Evolutionary conservation across 2,329 filamentous ascomycete genomes (phyloP).

Genomic region (Penicillium sumatraense): DNA sequence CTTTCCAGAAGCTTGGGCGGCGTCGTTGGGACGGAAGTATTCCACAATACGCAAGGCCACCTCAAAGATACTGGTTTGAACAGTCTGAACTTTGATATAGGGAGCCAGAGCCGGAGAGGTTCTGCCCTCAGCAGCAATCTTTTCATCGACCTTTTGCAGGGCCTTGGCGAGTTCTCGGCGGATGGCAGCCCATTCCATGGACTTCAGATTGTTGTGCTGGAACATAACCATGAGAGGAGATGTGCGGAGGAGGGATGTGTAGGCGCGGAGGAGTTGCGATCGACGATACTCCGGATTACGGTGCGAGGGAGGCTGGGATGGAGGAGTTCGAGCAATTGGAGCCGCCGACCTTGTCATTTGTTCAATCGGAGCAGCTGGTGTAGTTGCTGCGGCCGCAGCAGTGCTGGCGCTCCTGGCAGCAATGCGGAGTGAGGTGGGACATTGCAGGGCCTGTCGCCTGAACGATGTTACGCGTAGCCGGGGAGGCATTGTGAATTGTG

Average conservation of each 20-base stretch:
- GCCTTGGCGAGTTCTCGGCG: slow-evolving; percentile 69
- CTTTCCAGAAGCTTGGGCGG: slow-evolving; percentile 23
- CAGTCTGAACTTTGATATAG: slow-evolving; percentile 75
- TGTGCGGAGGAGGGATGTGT: slow-evolving; percentile 84
- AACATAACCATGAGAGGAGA: slow-evolving; percentile 86
- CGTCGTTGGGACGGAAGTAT: slow-evolving; percentile 67
- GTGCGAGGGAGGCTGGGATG: slow-evolving; percentile 83
- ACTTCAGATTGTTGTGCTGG: slow-evolving; percentile 76
- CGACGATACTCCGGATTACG: slow-evolving; percentile 86
- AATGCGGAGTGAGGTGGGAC: slow-evolving; percentile 44
- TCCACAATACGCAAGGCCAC: slow-evolving; percentile 84
- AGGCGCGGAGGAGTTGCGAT: slow-evolving; percentile 83
- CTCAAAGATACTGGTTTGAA: slow-evolving; percentile 88
- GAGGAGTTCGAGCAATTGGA: slow-evolving; percentile 57
- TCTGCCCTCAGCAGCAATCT: slow-evolving; percentile 63
- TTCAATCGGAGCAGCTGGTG: slow-evolving; percentile 57
- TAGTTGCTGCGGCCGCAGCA: slow-evolving; percentile 55
- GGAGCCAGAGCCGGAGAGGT: slow-evolving; percentile 55
- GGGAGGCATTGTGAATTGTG: slow-evolving; percentile 57
- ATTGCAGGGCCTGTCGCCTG: slow-evolving; percentile 41
- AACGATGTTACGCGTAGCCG: slow-evolving; percentile 52
- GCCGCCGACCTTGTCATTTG: slow-evolving; percentile 51
- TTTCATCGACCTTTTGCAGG: slow-evolving; percentile 67
- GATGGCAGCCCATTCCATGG: slow-evolving; percentile 74
- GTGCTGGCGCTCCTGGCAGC: slow-evolving; percentile 44